Conservation (phyloP, 2,329 filamentous ascomycete species). For the Paramyrothecium roridum region DNA sequence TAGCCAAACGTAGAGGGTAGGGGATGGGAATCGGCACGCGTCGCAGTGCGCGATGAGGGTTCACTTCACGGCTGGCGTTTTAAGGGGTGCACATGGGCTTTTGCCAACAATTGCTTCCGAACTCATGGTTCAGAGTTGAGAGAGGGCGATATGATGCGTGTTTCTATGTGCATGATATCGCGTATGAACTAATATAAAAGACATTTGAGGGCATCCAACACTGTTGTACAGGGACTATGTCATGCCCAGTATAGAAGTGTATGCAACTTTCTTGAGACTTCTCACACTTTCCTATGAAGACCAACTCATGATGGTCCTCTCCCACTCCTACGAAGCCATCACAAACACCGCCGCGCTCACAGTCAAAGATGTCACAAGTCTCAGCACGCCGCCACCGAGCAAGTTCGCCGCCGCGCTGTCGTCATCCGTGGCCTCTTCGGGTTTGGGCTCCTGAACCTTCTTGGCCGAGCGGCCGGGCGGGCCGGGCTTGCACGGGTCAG, state of each 20-base stretch:
- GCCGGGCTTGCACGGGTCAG: not conserved
- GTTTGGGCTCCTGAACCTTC: not conserved
- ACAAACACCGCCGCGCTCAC: not conserved
- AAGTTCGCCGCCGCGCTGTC: not conserved
- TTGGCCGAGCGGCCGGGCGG: not conserved
- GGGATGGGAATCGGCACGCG: not conserved
- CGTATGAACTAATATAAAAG: no score
- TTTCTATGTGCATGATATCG: no score
- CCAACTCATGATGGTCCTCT: not conserved
- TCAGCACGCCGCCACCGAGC: not conserved
- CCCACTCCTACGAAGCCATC: not conserved
- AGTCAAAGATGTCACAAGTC: not conserved
- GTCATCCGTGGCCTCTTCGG: not conserved
- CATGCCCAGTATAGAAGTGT: no score
- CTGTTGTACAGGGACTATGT: no score
- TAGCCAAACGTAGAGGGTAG: constrained; percentile 20
- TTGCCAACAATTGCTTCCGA: no score
- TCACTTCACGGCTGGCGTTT: constrained; percentile 4
- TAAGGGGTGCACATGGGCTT: not conserved
- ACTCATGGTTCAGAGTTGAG: no score
- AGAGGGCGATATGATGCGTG: no score
- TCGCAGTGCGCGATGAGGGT: no score
- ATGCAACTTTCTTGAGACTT: no score
- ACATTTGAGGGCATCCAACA: no score
- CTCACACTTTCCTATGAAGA: no score